Evolutionary conservation across 306 rosid species (phyloP), one percentile per base, ranked within the genome.

Genomic region (Trifolium dubium): DNA sequence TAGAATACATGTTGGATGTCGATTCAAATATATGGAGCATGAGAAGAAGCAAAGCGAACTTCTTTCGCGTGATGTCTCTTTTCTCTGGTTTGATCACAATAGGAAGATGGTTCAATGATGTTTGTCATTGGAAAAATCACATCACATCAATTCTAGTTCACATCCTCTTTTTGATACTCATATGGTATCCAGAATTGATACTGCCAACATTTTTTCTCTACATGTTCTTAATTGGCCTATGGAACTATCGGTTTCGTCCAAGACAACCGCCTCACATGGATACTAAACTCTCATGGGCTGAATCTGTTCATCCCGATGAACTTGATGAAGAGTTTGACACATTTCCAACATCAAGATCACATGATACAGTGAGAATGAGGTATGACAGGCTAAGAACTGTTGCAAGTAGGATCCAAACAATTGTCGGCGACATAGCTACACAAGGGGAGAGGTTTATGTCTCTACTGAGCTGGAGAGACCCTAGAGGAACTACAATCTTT

Each of bases 321-420:
- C 94, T 92, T 2, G 98, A 92, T 4, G 98, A 92, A 72, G 98
- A 92, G 69, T 92, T 92, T 14, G 98, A 92, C 84, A 90, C 98
- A 37, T 92, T 90, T 62, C 98, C 96, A 0, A 87, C 84, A 41
- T 92, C 97, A 1, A 90, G 79, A 66, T 81, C 89, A 0, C 74
- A 87, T 0, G 97, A 90, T 30, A 50, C 61, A 2, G 90, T 89
- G 58, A 87, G 97, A 44, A 80, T 92, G 88, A 81, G 98, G 79
- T 92, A 92, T 17, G 98, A 92, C 19, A 80, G 96, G 75, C 85
- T 92, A n/a, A 82, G 98, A 70, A 88, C 86, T 15, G 91, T 92
- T 18, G 95, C 96, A 1, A 97, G 98, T n/a, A 87, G 97, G 82
- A 85, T 90, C 68, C 98, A 92, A 43, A 90, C 94, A 0, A 81